These are phyloP conservation scores for Lumnitzera littorea DNA, from an alignment of 345 rosid genomes.

Conservation along the genomic window DNA sequence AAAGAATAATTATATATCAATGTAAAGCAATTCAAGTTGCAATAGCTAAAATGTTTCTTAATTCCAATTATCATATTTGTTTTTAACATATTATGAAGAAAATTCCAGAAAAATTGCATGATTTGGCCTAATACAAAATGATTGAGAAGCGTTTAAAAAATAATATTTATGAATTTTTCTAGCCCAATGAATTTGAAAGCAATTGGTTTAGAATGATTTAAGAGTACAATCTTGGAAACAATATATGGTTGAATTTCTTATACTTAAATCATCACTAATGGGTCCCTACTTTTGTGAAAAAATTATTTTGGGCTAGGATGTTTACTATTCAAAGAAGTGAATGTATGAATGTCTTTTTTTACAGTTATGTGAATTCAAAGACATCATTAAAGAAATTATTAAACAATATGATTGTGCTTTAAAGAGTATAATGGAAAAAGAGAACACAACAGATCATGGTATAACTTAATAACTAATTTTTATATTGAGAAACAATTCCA, in stretches of 20 bases:
- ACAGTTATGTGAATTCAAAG: conserved; percentile 25
- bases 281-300: conserved; percentile 41
- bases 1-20: conserved; percentile 32
- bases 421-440: conserved; percentile 27
- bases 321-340: conserved; percentile 30
- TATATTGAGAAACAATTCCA: conserved; percentile 40
- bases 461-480: conserved; percentile 26
- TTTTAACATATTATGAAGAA: conserved; percentile 27
- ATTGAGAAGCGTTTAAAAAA: conserved; percentile 21
- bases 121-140: conserved; percentile 22
- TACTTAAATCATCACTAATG: conserved; percentile 35
- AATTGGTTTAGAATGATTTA: conserved; percentile 42
- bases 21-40: conserved; percentile 30
- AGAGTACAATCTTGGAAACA: conserved; percentile 26
- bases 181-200: conserved; percentile 44
- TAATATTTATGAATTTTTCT: conserved; percentile 17
- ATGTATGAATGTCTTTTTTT: conserved; percentile 21
- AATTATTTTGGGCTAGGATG: conserved; percentile 40
- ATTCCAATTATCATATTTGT: conserved; percentile 38
- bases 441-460: conserved; percentile 33
- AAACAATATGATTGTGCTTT: conserved; percentile 36
- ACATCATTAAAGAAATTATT: conserved; percentile 38
- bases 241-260: conserved; percentile 34
- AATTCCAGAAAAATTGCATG: conserved; percentile 32
- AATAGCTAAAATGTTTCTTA: conserved; percentile 44